Conservation (phyloP, 164 flowering plant genomes). For the Taxillus chinensis region DNA sequence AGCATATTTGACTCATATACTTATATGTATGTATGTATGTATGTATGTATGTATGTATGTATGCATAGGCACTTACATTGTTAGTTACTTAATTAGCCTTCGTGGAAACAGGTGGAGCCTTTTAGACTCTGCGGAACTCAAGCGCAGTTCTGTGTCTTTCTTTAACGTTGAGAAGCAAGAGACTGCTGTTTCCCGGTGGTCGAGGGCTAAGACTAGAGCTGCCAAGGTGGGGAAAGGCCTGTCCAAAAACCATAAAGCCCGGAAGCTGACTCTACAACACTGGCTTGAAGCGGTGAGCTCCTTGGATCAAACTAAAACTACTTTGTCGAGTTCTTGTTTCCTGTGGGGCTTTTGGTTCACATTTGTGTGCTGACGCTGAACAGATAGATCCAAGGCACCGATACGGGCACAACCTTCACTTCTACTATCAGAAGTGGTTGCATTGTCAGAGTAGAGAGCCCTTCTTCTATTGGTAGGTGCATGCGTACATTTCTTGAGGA, state of each 20-base stretch:
- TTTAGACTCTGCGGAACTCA: slow-evolving; percentile 66
- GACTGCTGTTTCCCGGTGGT: slow-evolving; percentile 65
- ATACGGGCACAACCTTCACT: slow-evolving; percentile 71
- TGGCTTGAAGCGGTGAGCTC: slow-evolving; percentile 76
- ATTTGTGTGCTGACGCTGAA: background rate
- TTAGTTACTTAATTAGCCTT: no score
- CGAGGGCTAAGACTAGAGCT: slow-evolving; percentile 66
- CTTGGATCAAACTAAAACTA: background rate
- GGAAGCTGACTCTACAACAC: slow-evolving; percentile 65
- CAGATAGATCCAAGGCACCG: slow-evolving; percentile 87
- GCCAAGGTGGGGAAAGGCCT: slow-evolving; percentile 81
- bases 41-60: no score
- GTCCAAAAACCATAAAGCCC: slow-evolving; percentile 57
- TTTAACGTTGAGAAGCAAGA: slow-evolving; percentile 59
- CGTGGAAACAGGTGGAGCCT: slow-evolving; percentile 48
- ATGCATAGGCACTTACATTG: no score
- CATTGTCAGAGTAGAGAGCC: slow-evolving; percentile 58
- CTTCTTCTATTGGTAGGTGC: slow-evolving; percentile 66
- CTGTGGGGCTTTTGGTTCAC: no score
- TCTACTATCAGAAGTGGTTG: slow-evolving; percentile 59
- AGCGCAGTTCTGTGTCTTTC: slow-evolving; percentile 64
- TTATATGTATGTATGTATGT: no score
- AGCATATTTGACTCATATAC: no score
- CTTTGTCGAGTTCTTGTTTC: no score
- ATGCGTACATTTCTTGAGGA: background rate